Conservation (phyloP, 352 stramenopile species). For the Phytophthora meadii region DNA sequence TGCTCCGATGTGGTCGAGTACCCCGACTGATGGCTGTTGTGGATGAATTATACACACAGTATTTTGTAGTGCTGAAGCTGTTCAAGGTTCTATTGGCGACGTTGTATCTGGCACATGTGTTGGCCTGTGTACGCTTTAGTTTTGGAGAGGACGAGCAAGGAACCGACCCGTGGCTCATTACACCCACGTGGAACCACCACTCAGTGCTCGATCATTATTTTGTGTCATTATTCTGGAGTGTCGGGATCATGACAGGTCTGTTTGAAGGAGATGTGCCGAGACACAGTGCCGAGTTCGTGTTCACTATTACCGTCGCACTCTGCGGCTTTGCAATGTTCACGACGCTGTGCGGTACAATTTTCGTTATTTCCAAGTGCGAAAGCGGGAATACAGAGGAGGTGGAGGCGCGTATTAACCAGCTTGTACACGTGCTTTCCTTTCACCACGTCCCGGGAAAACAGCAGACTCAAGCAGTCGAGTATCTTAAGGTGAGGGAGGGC, state of each 20-base stretch:
- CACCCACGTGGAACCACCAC: too few relatives aligned
- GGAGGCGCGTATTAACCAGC: constrained; percentile 68
- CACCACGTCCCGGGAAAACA: constrained; percentile 61
- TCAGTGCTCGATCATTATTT: too few relatives aligned
- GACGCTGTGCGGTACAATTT: constrained; percentile 66
- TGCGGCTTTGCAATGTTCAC: constrained; percentile 65
- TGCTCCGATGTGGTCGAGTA: constrained; percentile 49
- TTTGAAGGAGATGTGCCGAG: constrained; percentile 60
- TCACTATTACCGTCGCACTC: constrained; percentile 54
- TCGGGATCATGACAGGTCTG: constrained; percentile 56
- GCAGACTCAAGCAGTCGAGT: constrained; percentile 61
- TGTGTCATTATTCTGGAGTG: constrained; percentile 53
- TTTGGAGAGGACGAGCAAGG: too few relatives aligned
- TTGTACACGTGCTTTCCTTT: constrained; percentile 70
- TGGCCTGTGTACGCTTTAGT: constrained; percentile 51
- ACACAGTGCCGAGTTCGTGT: constrained; percentile 45
- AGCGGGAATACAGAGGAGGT: constrained; percentile 44
- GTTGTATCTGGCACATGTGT: constrained; percentile 50
- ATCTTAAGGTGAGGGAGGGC: constrained; percentile 35
- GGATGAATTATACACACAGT: constrained; percentile 60
- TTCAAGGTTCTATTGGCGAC: constrained; percentile 54
- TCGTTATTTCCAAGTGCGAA: constrained; percentile 78
- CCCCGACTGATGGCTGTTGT: constrained; percentile 39
- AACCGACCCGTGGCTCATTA: too few relatives aligned
- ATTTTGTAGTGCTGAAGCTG: constrained; percentile 58